phyloP scores from a whole-genome alignment of 306 rosid genomes.

The Abrus precatorius region DNA sequence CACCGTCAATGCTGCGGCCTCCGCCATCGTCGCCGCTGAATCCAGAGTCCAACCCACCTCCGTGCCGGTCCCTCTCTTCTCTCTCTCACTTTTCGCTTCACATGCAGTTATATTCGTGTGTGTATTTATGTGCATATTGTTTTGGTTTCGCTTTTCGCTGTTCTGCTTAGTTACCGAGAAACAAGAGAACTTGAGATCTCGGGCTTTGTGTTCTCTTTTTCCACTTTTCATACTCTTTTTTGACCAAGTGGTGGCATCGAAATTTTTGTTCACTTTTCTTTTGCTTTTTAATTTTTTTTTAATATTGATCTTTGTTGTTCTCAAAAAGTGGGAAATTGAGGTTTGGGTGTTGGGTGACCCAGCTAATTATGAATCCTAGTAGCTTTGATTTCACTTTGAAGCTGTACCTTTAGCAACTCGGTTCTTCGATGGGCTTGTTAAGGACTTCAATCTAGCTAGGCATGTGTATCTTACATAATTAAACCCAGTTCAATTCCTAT shows the following conservation, averaged over 20 bases:
- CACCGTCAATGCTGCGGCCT: constrained; percentile 81
- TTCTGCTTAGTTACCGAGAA: constrained; percentile 32
- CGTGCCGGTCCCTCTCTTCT: constrained; percentile 50
- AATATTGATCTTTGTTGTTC: background rate
- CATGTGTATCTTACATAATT: background rate
- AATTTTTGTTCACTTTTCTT: constrained; percentile 5
- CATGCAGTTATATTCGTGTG: background rate
- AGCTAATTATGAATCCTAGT: background rate
- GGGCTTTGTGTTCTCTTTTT: constrained; percentile 28
- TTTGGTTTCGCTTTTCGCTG: constrained; percentile 4
- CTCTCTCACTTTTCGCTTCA: background rate
- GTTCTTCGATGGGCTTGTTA: background rate
- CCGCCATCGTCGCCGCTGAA: constrained; percentile 74
- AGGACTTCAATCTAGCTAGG: background rate
- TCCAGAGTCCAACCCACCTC: constrained; percentile 68
- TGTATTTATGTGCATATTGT: background rate
- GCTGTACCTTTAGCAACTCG: background rate
- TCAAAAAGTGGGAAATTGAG: constrained; percentile 24
- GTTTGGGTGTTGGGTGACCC: background rate
- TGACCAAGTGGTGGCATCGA: constrained; percentile 21
- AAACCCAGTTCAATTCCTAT: background rate
- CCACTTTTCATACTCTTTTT: background rate
- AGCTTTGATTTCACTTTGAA: constrained; percentile 21
- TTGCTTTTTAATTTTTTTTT: background rate
- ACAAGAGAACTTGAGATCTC: constrained; percentile 26